phyloP scores from a whole-genome alignment of 257 asterid genomes.

The Gentiana dahurica region DNA sequence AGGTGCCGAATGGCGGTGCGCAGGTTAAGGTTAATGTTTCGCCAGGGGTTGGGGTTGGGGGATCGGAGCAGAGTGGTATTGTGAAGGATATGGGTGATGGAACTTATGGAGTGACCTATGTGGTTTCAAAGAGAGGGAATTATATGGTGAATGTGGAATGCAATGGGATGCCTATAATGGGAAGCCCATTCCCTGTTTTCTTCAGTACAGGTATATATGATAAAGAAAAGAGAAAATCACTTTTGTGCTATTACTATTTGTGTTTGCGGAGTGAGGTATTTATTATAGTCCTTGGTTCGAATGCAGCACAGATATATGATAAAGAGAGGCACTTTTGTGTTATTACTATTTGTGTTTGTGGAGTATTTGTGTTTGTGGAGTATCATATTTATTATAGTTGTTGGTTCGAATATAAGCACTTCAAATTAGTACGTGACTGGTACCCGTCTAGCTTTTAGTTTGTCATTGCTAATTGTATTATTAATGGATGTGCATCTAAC shows the following conservation, averaged over 20 bases:
- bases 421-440: no score
- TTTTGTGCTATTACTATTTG: not conserved
- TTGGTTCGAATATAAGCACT: no score
- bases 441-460: no score
- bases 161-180: conserved; percentile 87
- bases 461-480: no score
- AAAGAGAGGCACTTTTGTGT: no score
- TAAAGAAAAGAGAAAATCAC: not conserved
- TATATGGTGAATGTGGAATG: conserved; percentile 96
- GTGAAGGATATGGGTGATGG: conserved; percentile 96
- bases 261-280: not conserved
- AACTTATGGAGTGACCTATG: conserved; percentile 72
- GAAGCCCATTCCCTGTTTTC: conserved; percentile 97
- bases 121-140: conserved; percentile 85
- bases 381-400: no score
- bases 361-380: not conserved
- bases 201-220: conserved; percentile 65
- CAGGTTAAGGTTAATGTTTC: conserved; percentile 61
- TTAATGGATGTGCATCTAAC: no score
- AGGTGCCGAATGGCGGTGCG: conserved; percentile 76
- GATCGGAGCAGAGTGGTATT: conserved; percentile 69
- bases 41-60: conserved; percentile 88
- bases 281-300: not conserved
- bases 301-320: not conserved
- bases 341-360: not conserved